Evolutionary conservation across 2,329 filamentous ascomycete genomes (phyloP), one percentile per base, ranked within the genome.

Genomic region (Colletotrichum agaves): DNA sequence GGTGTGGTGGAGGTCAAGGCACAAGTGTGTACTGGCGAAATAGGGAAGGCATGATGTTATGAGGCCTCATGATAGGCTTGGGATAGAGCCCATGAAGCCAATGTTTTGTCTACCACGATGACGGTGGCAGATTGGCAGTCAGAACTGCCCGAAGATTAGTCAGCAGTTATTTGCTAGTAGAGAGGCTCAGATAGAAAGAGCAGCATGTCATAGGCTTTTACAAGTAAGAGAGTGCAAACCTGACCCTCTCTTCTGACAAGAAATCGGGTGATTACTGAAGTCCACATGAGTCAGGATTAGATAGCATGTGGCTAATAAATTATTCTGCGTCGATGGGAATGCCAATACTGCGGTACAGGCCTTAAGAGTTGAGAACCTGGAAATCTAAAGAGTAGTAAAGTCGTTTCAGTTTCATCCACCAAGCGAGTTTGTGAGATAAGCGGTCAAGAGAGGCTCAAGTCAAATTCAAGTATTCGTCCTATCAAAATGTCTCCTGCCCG

Each of bases 61-160:
- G 63, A 67, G 63, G 44, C 63, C 52, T 63, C 59, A 57, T 37
- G n/a, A 63, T 59, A 35, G 57, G 27, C 49, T 52, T 27, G 35
- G 44, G 44, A 61, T 58, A 63, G 63, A 52, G 47, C 35, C 59
- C 44, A 31, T 39, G 50, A 35, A 52, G 23, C 57, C 19, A n/a
- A 46, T n/a, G 27, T 59, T 35, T 35, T 23, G 56, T 17, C 6
- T 52, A 46, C 46, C 17, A 33, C 19, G 33, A 33, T 27, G 11
- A 19, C 33, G 8, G 23, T 47, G 15, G 57, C 37, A 27, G 41
- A 27, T 53, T 35, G 33, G 23, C 31, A 62, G 19, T 27, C 31
- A 56, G 62, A 39, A 55, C 47, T 33, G 47, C 41, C 17, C 6
- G 8, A 37, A 43, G 19, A 39, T 39, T 31, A 27, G 19, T 27